Conservation (phyloP, 2,329 filamentous ascomycete genomes). For the Trichophyton schoenleinii region DNA sequence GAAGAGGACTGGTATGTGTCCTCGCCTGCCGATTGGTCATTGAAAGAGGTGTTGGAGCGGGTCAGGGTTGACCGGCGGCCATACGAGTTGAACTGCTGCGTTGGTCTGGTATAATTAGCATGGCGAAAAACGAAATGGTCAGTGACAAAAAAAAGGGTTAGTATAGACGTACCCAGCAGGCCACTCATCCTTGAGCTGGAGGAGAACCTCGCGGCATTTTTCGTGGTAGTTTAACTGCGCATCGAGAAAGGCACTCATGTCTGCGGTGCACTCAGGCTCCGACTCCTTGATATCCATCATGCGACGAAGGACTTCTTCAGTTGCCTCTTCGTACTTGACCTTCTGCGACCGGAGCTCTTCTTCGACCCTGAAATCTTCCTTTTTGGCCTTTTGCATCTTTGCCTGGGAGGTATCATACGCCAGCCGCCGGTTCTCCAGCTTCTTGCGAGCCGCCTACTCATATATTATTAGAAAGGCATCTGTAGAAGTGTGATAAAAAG, state of each 20-base stretch:
- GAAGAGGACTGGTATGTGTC: conserved; percentile 36
- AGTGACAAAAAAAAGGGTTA: not conserved
- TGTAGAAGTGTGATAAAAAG: not conserved
- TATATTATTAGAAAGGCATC: not conserved
- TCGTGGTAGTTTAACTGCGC: conserved; percentile 86
- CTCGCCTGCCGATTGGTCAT: conserved; percentile 46
- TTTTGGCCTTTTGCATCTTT: conserved; percentile 88
- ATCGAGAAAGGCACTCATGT: conserved; percentile 71
- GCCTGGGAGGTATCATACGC: conserved; percentile 81
- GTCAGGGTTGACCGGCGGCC: conserved; percentile 37
- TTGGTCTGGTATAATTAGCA: conserved; percentile 13
- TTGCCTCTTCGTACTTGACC: conserved; percentile 91
- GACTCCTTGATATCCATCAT: conserved; percentile 97
- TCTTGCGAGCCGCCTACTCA: conserved; percentile 66
- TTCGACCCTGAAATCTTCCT: conserved; percentile 83
- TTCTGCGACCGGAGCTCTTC: conserved; percentile 85
- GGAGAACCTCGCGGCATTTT: conserved; percentile 70
- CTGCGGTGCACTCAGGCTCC: conserved; percentile 68
- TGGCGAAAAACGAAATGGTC: not conserved
- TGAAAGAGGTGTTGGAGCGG: conserved; percentile 52
- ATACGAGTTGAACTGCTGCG: conserved; percentile 12
- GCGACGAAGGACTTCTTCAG: conserved; percentile 75
- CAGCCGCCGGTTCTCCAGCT: conserved; percentile 77
- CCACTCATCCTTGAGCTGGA: conserved; percentile 57
- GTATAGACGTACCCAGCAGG: conserved; percentile 43